Evolutionary conservation across 192 early-diverging fungal species (phyloP).

Genomic region (Allomyces arbusculus): DNA sequence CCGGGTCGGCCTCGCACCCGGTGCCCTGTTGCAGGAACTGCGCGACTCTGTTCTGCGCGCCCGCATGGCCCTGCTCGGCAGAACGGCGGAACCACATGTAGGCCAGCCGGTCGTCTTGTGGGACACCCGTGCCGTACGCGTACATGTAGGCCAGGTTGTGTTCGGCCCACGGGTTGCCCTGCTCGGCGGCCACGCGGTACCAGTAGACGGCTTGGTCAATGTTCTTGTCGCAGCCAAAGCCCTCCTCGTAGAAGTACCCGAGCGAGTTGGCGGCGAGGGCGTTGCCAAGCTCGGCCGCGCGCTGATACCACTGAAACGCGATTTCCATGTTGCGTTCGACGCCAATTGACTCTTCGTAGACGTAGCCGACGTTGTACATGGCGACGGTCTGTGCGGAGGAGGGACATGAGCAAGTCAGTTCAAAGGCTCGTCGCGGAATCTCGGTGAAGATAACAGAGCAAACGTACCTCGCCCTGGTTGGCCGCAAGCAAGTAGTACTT

Average conservation of each 20-base stretch:
- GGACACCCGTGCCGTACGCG: conserved; percentile 49
- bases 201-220: conserved; percentile 35
- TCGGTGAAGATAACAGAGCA: background rate
- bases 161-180: conserved; percentile 62
- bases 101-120: conserved; percentile 25
- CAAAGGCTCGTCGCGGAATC: too few relatives aligned
- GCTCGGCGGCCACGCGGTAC: conserved; percentile 41
- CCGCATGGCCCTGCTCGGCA: conserved; percentile 38
- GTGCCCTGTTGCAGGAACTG: conserved; percentile 50
- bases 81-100: conserved; percentile 46
- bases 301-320: conserved; percentile 34
- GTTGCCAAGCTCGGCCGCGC: conserved; percentile 37
- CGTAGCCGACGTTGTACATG: conserved; percentile 41
- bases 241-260: conserved; percentile 65
- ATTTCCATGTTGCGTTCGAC: conserved; percentile 2
- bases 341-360: conserved; percentile 33
- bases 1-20: conserved; percentile 23
- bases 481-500: conserved; percentile 26
- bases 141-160: conserved; percentile 65
- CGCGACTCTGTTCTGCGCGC: conserved; percentile 53
- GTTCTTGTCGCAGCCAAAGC: conserved; percentile 39
- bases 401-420: too few relatives aligned
- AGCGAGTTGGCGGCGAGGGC: conserved; percentile 59
- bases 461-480: conserved; percentile 13
- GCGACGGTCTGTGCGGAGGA: conserved; percentile 2